Percentiles rank a stretch among this genome's conserved stretches.
phyloP scores from a whole-genome alignment of 73 alveolate genomes.

The Tetrahymena thermophila region DNA sequence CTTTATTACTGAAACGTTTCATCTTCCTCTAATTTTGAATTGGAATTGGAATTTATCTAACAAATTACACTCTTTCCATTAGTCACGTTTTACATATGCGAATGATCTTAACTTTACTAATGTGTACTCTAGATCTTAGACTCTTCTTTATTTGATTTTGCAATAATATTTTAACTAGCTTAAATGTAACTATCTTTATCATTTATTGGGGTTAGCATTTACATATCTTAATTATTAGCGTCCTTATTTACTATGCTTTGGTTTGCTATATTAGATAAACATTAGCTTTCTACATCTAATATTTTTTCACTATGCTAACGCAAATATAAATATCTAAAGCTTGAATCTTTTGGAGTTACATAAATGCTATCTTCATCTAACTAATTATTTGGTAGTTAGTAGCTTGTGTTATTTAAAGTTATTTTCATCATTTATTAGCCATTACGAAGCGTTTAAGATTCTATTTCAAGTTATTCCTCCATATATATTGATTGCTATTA shows the following conservation, averaged over 20 bases:
- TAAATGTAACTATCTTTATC: not conserved
- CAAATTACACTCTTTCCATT: not conserved
- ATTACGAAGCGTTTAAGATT: not conserved
- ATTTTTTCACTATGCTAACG: not conserved
- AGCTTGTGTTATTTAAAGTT: not conserved
- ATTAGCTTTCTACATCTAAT: not conserved
- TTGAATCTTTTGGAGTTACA: not conserved
- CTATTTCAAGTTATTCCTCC: not conserved
- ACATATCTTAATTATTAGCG: not conserved
- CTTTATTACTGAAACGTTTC: not conserved
- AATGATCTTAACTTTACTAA: not conserved
- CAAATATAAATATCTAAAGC: not conserved
- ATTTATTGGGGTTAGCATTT: not conserved
- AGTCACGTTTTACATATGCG: not conserved
- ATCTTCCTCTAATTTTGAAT: not conserved
- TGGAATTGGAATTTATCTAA: not conserved
- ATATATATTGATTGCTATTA: too few relatives aligned
- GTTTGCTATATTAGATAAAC: not conserved
- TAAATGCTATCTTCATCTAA: not conserved
- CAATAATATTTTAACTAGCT: too few relatives aligned
- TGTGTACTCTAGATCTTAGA: not conserved
- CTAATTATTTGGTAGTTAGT: not conserved
- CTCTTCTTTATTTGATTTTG: not conserved
- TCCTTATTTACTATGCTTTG: not conserved
- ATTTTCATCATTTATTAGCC: not conserved